A percentile compares a stretch with the other conserved stretches of the same genome.
Conservation (phyloP, 768 basidiomycete genomes). For the Mycena venus region DNA sequence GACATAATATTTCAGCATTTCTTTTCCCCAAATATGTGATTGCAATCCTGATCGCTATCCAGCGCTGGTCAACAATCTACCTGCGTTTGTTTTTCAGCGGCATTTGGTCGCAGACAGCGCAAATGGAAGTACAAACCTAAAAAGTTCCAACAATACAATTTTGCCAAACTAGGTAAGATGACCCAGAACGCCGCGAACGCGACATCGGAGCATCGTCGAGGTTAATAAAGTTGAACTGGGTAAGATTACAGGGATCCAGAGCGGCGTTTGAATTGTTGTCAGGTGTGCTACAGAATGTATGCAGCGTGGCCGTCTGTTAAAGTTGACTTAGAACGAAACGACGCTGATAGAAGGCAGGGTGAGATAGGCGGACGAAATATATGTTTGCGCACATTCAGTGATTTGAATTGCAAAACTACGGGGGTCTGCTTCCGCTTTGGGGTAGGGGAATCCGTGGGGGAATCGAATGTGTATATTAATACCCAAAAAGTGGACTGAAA, state of each 20-base stretch:
- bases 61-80: neutral
- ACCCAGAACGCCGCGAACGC: neutral
- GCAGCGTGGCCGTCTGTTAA: neutral
- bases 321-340: too few relatives aligned
- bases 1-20: too few relatives aligned
- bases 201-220: neutral
- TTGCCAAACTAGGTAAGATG: neutral
- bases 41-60: neutral
- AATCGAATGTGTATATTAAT: too few relatives aligned
- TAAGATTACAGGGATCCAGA: neutral
- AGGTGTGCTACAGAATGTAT: neutral
- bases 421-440: too few relatives aligned
- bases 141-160: neutral
- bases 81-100: neutral
- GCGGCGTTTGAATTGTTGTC: neutral
- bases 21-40: too few relatives aligned
- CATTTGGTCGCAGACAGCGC: neutral
- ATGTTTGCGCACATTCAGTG: too few relatives aligned
- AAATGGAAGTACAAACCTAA: neutral
- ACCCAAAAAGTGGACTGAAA: too few relatives aligned
- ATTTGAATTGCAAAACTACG: too few relatives aligned
- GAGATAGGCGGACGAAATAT: too few relatives aligned
- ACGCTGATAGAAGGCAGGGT: too few relatives aligned
- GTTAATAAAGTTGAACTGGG: neutral
- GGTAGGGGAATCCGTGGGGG: too few relatives aligned